These are phyloP conservation scores for Candida endomychidarum DNA, from an alignment of 805 yeast genomes.

Conservation along the genomic window DNA sequence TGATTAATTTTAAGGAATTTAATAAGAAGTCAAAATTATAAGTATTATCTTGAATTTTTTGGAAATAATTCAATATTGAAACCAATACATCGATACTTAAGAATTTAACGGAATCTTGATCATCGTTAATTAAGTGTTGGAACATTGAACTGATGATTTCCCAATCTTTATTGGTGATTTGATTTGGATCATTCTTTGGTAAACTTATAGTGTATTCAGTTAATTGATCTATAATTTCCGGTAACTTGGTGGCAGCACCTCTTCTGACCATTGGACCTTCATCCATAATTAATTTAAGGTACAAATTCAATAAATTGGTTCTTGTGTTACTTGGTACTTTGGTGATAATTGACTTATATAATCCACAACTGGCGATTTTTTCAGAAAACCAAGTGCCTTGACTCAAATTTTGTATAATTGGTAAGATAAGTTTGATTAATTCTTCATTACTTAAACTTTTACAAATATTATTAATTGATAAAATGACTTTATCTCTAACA, in stretches of 20 bases:
- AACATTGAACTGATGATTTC: constrained; percentile 81
- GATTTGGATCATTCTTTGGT: constrained; percentile 32
- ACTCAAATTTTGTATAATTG: constrained; percentile 73
- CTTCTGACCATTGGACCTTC: constrained; percentile 98
- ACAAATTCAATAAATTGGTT: constrained; percentile 63
- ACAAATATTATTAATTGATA: constrained; percentile 73
- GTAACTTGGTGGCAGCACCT: constrained; percentile 85
- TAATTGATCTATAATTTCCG: constrained; percentile 62
- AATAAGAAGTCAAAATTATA: constrained; percentile 64
- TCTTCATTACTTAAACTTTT: constrained; percentile 61
- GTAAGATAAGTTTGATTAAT: constrained; percentile 64
- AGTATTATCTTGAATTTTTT: constrained; percentile 52
- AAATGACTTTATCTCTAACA: constrained; percentile 92
- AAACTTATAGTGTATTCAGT: constrained; percentile 33
- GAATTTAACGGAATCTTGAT: constrained; percentile 93
- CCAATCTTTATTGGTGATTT: constrained; percentile 64
- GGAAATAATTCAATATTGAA: constrained; percentile 71
- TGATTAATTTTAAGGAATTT: constrained; percentile 67
- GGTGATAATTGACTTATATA: constrained; percentile 68
- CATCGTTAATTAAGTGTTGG: constrained; percentile 72
- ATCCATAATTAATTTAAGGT: constrained; percentile 72
- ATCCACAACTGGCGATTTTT: constrained; percentile 88
- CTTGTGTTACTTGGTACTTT: constrained; percentile 57
- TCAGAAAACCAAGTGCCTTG: constrained; percentile 94
- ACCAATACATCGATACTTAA: constrained; percentile 85